phyloP scores from a whole-genome alignment of 164 flowering plant genomes.

The Sextonia rubra region DNA sequence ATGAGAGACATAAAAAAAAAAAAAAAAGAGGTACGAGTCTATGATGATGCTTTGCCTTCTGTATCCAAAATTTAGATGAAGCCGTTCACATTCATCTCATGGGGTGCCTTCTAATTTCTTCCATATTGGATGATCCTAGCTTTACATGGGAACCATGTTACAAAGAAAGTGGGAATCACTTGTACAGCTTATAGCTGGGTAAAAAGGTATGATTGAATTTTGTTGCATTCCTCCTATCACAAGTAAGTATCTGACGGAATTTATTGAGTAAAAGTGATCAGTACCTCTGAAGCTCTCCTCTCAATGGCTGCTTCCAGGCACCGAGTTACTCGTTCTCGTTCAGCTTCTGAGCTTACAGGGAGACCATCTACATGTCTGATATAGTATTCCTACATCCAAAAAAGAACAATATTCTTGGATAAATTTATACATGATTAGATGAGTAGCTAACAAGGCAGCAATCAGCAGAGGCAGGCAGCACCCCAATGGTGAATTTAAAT shows the following conservation, averaged over 20 bases:
- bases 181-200: background rate
- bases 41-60: too few species aligned
- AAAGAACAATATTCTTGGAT: background rate
- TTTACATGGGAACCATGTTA: background rate
- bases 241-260: background rate
- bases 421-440: background rate
- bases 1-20: background rate
- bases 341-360: constrained; percentile 52
- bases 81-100: background rate
- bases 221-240: background rate
- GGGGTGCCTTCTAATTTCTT: background rate
- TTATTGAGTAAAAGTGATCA: background rate
- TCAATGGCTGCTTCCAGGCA: constrained; percentile 54
- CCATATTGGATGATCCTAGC: background rate
- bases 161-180: background rate
- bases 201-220: background rate
- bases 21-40: background rate
- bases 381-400: constrained; percentile 41
- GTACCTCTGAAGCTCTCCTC: constrained; percentile 45
- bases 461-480: background rate
- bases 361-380: constrained; percentile 50
- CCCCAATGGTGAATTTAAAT: background rate
- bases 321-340: constrained; percentile 36
- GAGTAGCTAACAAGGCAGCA: background rate
- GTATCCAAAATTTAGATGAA: too few species aligned